Conservation (phyloP, 1,284 basidiomycete species). For the Laetiporus sulphureus region DNA sequence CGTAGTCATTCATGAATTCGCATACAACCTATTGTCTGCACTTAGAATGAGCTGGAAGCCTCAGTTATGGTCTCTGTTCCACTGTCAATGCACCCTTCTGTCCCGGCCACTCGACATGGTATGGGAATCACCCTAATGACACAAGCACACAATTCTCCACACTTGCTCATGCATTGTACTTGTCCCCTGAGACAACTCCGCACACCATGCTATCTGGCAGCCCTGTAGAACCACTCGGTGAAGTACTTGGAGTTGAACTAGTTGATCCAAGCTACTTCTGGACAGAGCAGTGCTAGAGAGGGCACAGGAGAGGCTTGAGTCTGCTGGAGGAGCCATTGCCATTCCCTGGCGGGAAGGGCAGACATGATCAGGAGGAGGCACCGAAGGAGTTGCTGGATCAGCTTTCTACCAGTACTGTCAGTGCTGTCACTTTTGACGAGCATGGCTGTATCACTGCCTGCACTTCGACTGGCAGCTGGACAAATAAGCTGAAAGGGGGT, state of each 20-base stretch:
- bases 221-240: slow-evolving; percentile 55
- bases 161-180: slow-evolving; percentile 64
- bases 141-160: slow-evolving; percentile 65
- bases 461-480: slow-evolving; percentile 77
- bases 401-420: slow-evolving; percentile 72
- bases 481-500: slow-evolving; percentile 77
- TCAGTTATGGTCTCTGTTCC: slow-evolving; percentile 76
- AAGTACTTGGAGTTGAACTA: slow-evolving; percentile 44
- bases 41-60: slow-evolving; percentile 71
- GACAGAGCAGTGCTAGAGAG: slow-evolving; percentile 65
- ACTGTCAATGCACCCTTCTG: slow-evolving; percentile 52
- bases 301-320: slow-evolving; percentile 65
- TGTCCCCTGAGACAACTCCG: slow-evolving; percentile 48
- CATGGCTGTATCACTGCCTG: slow-evolving; percentile 65
- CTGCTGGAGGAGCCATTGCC: slow-evolving; percentile 59
- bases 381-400: slow-evolving; percentile 40
- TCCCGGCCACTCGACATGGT: slow-evolving; percentile 54
- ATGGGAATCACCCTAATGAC: slow-evolving; percentile 61
- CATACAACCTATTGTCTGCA: too few relatives aligned
- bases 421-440: slow-evolving; percentile 73
- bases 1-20: too few relatives aligned
- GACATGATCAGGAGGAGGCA: slow-evolving; percentile 15
- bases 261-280: slow-evolving; percentile 74
- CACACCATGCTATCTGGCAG: slow-evolving; percentile 69
- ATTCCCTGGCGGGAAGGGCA: slow-evolving; percentile 20